Evolutionary conservation across 768 basidiomycete genomes (phyloP), one percentile per base, ranked within the genome.

Genomic region (Polyporus arcularius): DNA sequence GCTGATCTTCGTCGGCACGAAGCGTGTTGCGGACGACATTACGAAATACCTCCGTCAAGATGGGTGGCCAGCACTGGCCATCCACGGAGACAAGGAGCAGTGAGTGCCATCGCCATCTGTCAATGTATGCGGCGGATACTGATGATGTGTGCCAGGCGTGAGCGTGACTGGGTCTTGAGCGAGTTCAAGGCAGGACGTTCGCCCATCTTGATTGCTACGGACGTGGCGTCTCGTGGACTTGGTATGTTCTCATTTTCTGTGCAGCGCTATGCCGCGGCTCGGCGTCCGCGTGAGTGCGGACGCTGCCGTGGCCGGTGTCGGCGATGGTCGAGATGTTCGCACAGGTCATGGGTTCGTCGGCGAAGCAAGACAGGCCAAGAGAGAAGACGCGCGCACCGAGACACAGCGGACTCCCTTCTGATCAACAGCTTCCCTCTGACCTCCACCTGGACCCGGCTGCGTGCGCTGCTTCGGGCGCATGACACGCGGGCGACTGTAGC

Each of bases 61-160:
- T 70, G 97, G 97, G 14, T 99, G 97, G 97, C 97, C 97, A n/a
- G 97, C 97, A 14, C 80, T 99, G 40, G 96, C 97, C 55, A 99
- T 99, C 70, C 97, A 99, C 72, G 97, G 97, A 70, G 97, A 99
- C 80, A 99, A 99, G 78, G 95, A 95, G 80, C 94, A 97, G 92
- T 96, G 73, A 67, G 90, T 81, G 4, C 18, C 38, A 53, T 8
- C 51, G 8, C 5, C 15, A 18, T 6, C 18, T 26, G 10, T 35
- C 40, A n/a, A 21, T n/a, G n/a, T 4, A 11, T 11, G 54, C 4
- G 28, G 31, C 15, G 46, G 10, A 55, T 63, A 45, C 69, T 48
- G 28, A 63, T n/a, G 6, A 26, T 2, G 4, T 32, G 38, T 11
- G 49, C 12, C 60, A 94, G 92, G 70, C 92, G 92, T 58, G 97